Conservation (phyloP, 2,329 filamentous ascomycete species). For the Thelonectria blattea region DNA sequence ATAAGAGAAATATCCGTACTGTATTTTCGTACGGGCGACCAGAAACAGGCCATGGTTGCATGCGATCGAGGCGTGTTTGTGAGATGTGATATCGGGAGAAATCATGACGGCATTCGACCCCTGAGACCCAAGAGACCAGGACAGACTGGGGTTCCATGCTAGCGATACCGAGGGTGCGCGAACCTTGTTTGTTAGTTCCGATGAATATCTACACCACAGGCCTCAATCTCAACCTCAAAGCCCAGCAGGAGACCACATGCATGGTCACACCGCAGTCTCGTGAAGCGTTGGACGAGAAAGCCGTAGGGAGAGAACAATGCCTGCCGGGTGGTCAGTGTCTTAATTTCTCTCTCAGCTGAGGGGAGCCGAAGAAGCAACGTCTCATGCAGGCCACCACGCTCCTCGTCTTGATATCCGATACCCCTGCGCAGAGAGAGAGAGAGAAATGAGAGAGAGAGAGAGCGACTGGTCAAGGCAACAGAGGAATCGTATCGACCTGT, state of each 20-base stretch:
- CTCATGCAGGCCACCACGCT: background rate
- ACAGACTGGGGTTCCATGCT: slow-evolving; percentile 5
- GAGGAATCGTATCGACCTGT: no score
- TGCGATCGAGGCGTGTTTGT: background rate
- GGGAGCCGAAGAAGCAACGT: background rate
- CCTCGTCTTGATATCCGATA: background rate
- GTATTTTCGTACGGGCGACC: background rate
- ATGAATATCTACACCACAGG: background rate
- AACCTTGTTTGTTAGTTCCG: background rate
- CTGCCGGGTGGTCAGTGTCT: no score
- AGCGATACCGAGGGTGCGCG: slow-evolving; percentile 3
- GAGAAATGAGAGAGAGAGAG: no score
- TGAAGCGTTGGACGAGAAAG: background rate
- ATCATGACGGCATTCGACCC: background rate
- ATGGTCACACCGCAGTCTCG: background rate
- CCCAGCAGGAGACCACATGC: background rate
- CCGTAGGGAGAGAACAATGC: background rate
- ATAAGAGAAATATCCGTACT: background rate
- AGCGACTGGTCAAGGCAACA: no score
- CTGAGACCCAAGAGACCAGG: background rate
- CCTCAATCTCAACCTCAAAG: background rate
- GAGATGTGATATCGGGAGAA: background rate
- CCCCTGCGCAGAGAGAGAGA: background rate
- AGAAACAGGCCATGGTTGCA: slow-evolving; percentile 1
- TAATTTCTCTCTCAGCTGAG: background rate